Evolutionary conservation across 1,139 yeast species (phyloP), one percentile per base, ranked within the genome.

Genomic region (Protomyces lactucae-debilis): DNA sequence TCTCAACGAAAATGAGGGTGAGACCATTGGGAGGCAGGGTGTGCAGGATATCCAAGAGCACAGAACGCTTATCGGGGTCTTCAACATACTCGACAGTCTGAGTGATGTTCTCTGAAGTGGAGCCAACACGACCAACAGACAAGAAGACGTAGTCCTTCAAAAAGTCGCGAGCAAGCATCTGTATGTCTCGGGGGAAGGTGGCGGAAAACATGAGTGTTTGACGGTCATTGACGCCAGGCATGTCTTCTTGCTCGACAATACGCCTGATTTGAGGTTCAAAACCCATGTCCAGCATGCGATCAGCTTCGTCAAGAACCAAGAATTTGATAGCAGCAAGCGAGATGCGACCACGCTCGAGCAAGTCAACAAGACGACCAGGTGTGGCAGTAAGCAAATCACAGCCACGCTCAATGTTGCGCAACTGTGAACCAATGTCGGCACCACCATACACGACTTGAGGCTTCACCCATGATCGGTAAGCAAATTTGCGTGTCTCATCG

Each of bases 231-330:
- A 89, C 96, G 70, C 83, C 86, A 69, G 99, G 97, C 98, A 92
- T 92, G 77, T 90, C 97, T 81, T 95, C 92, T 72, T 88, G 96
- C 79, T 93, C 96, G 68, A 93, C 99, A 75, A 93, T 92, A 76
- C 92, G 89, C 84, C 99, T 89, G 76, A 93, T 93, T 83, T 93
- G 99, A 70, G 98, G 98, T 82, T 93, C 99, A 80, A 93, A 93
- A 83, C 99, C 99, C 99, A 93, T 93, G 86, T 93, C 99, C 80
- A 93, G 85, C 99, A 93, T 93, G 83, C 99, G 89, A 80, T 93
- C 99, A 75, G 99, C 99, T 83, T 93, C 99, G 79, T 93, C 99
- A 71, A 93, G 83, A 61, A 93, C 98, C 76, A 93, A 83, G 79
- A 90, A 93, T 78, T 88, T 90, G 79, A 93, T 91, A 80, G 89